These are phyloP conservation scores for Cercospora sp. DNA, from an alignment of 2,329 filamentous ascomycete species.

Conservation along the genomic window DNA sequence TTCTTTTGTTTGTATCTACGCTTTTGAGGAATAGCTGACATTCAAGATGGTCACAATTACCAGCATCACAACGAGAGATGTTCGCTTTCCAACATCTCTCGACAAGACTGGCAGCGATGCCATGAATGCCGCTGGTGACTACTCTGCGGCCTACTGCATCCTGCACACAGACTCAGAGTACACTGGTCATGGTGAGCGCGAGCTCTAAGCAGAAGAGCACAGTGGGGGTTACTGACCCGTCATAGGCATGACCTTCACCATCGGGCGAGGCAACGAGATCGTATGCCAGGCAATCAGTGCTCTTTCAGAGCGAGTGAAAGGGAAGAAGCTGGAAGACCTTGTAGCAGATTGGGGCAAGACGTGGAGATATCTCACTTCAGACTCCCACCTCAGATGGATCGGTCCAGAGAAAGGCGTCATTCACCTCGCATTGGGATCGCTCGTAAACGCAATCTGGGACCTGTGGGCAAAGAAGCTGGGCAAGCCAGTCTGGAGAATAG, in stretches of 20 bases:
- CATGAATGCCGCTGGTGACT: conserved; percentile 93
- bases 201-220: background rate
- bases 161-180: conserved; percentile 73
- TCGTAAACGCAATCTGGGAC: conserved; percentile 88
- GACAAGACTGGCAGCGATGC: conserved; percentile 96
- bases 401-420: conserved; percentile 93
- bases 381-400: conserved; percentile 90
- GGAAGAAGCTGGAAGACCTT: conserved; percentile 73
- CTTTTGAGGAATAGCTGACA: background rate
- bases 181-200: conserved; percentile 60
- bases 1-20: background rate
- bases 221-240: background rate
- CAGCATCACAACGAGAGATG: conserved; percentile 48
- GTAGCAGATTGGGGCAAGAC: conserved; percentile 81
- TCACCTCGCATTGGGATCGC: conserved; percentile 82
- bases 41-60: conserved; percentile 50
- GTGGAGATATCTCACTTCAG: conserved; percentile 87
- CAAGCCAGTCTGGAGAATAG: conserved; percentile 88
- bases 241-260: conserved; percentile 77
- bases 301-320: conserved; percentile 72
- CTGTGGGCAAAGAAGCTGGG: conserved; percentile 85
- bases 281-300: conserved; percentile 82
- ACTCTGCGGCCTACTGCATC: conserved; percentile 93
- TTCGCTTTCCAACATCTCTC: conserved; percentile 70
- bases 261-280: conserved; percentile 87